Conservation (phyloP, 805 yeast genomes). For the Sungouiozyma intestinalis region DNA sequence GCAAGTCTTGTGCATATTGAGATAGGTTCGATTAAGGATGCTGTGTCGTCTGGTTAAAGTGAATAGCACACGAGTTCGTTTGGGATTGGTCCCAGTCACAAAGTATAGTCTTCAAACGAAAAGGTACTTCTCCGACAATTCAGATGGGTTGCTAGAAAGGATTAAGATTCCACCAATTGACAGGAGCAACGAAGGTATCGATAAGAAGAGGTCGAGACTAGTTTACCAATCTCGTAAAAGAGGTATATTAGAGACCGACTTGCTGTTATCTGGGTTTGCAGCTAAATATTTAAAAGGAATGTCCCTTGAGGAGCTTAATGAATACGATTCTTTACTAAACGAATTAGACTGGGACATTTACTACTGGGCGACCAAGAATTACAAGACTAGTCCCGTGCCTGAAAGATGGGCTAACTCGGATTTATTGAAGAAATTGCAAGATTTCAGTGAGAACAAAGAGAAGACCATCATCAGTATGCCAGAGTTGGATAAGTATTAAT, state of each 20-base stretch:
- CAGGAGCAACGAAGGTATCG: slow-evolving; percentile 61
- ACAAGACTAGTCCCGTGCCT: slow-evolving; percentile 74
- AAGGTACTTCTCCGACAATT: neutral
- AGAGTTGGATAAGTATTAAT: slow-evolving; percentile 31
- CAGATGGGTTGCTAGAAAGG: slow-evolving; percentile 33
- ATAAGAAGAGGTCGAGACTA: slow-evolving; percentile 74
- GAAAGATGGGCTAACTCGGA: slow-evolving; percentile 68
- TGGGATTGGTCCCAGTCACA: neutral
- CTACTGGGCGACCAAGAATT: slow-evolving; percentile 92
- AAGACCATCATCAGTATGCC: slow-evolving; percentile 84
- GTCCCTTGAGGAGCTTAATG: slow-evolving; percentile 58
- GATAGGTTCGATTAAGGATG: no score
- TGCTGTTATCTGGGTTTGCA: slow-evolving; percentile 77
- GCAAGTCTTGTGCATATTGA: no score
- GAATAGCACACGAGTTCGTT: neutral
- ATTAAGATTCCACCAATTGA: slow-evolving; percentile 71
- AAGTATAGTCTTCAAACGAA: no score
- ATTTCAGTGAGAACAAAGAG: slow-evolving; percentile 61
- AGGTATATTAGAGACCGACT: slow-evolving; percentile 89
- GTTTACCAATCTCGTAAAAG: slow-evolving; percentile 88
- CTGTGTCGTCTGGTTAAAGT: neutral
- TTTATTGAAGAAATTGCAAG: slow-evolving; percentile 56
- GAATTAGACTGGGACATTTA: slow-evolving; percentile 99
- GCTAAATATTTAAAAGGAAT: slow-evolving; percentile 54
- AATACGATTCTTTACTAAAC: slow-evolving; percentile 76